Percentiles rank a stretch among this genome's conserved stretches.
Conservation (phyloP, 176 grass and related monocot species). For the Chloris gayana region DNA sequence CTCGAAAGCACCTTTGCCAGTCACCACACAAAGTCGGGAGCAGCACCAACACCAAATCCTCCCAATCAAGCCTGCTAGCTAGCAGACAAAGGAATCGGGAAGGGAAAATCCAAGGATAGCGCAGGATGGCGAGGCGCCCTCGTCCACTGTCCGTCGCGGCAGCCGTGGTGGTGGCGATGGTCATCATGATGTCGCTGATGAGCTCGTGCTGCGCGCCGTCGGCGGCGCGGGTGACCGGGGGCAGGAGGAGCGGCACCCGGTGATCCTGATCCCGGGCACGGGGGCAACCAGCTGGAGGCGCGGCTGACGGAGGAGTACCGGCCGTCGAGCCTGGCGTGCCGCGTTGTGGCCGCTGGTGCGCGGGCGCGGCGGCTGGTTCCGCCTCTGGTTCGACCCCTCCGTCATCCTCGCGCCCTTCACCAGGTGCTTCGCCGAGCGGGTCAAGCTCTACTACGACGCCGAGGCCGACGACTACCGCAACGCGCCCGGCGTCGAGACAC, state of each 20-base stretch:
- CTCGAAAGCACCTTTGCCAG: neutral
- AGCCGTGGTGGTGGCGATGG: neutral
- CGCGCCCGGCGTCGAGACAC: conserved; percentile 70
- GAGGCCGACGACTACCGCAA: conserved; percentile 76
- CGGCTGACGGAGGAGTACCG: conserved; percentile 67
- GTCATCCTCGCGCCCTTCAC: conserved; percentile 69
- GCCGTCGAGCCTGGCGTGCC: conserved; percentile 70
- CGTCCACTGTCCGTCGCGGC: neutral
- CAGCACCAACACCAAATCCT: conserved; percentile 29
- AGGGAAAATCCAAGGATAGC: neutral
- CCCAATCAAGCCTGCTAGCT: neutral
- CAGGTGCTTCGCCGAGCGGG: conserved; percentile 75
- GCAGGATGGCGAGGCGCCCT: neutral
- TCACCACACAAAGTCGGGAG: conserved; percentile 45
- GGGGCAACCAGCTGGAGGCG: conserved; percentile 96
- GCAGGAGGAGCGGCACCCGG: conserved; percentile 54
- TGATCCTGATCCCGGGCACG: conserved; percentile 76
- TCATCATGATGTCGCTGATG: conserved; percentile 40
- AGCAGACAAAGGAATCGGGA: conserved; percentile 12
- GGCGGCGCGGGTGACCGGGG: neutral
- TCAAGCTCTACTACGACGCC: conserved; percentile 59
- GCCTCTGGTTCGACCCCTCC: conserved; percentile 85
- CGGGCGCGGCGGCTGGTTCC: conserved; percentile 66
- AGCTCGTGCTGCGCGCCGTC: conserved; percentile 21
- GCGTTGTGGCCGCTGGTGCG: conserved; percentile 44